Base-by-base conservation (phyloP, 2,329 filamentous ascomycete genomes). In the Colletotrichum endophyticum region DNA sequence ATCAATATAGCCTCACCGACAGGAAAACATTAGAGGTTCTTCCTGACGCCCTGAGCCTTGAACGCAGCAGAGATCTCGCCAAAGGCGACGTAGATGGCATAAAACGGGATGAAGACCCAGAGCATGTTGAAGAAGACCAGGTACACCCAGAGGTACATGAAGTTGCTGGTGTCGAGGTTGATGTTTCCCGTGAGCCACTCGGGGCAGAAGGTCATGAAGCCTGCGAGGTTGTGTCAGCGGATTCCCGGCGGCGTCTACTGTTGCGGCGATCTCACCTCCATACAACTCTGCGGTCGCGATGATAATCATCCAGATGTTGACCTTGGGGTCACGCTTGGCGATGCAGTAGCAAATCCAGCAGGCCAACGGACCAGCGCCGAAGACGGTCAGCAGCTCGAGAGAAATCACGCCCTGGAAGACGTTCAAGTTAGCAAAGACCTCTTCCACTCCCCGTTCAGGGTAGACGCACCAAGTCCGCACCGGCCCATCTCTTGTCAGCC, bases 121-220 rank as follows among this genome's bases (percentile, higher is more conserved):
- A 94, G 85, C 79, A 88, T 89, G 83, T 94, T 94, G 87, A 94
- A 94, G 84, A 94, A 94, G 79, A 93, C 86, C 19, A 94, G 85
- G 79, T 94, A 94, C 16, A 94, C 86, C 92, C 92, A 94, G 78
- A 89, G 85, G 80, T 92, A 93, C 91, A 94, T 92, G 79, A 91
- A 93, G 84, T 94, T 94, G 84, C 88, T 92, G 22, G 88, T 87
- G 82, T 94, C 91, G 75, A 94, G 89, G 81, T 92, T 93, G 78
- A 88, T 81, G 81, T 89, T 94, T 68, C 88, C 89, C 3, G 88
- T 90, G 15, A 94, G 85, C 92, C 92, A 94, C 84, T 94, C 92
- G 15, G 92, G 92, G 83, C 90, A 92, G 81, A 94, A 94, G 0
- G 92, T 94, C 90, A 94, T 94, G 85, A 92, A 94, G 22, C 92